Conservation (phyloP, 2,329 filamentous ascomycete genomes). For the Phialocephala sp. region DNA sequence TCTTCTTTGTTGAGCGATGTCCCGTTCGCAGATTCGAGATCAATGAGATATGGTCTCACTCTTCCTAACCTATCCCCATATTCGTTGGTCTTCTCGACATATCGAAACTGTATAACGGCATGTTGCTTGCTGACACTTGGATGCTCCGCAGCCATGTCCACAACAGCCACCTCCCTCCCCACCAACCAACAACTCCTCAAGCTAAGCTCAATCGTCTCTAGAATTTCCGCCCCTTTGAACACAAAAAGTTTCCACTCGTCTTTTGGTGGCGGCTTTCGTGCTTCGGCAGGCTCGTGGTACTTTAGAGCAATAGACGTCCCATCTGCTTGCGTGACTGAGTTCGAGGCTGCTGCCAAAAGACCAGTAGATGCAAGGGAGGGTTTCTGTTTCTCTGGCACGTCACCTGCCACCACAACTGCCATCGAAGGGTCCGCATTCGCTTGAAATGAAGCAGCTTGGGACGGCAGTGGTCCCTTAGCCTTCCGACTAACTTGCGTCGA, state of each 20-base stretch:
- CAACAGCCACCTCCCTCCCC: slow-evolving; percentile 79
- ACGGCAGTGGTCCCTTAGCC: slow-evolving; percentile 58
- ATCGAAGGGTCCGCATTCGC: slow-evolving; percentile 51
- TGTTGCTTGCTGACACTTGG: slow-evolving; percentile 96
- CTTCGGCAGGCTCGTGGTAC: slow-evolving; percentile 94
- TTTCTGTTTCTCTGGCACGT: slow-evolving; percentile 75
- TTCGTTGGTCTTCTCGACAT: slow-evolving; percentile 82
- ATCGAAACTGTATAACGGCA: slow-evolving; percentile 91
- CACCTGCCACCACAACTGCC: slow-evolving; percentile 38
- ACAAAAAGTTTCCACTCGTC: slow-evolving; percentile 90
- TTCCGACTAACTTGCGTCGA: slow-evolving; percentile 35
- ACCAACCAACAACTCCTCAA: slow-evolving; percentile 88
- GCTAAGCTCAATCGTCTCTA: slow-evolving; percentile 81
- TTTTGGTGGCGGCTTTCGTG: slow-evolving; percentile 80
- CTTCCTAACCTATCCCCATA: slow-evolving; percentile 82
- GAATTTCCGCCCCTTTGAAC: slow-evolving; percentile 81
- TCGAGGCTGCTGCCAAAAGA: slow-evolving; percentile 84
- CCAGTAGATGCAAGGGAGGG: slow-evolving; percentile 86
- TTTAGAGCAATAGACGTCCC: slow-evolving; percentile 83
- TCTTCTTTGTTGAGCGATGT: slow-evolving; percentile 79
- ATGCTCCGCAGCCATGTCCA: slow-evolving; percentile 85
- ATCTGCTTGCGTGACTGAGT: slow-evolving; percentile 72
- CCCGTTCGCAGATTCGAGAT: slow-evolving; percentile 92
- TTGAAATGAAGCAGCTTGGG: slow-evolving; percentile 65
- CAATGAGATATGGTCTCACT: slow-evolving; percentile 88